These are phyloP conservation scores for Zea luxurians DNA, from an alignment of 176 grass and related monocot genomes.

Conservation along the genomic window DNA sequence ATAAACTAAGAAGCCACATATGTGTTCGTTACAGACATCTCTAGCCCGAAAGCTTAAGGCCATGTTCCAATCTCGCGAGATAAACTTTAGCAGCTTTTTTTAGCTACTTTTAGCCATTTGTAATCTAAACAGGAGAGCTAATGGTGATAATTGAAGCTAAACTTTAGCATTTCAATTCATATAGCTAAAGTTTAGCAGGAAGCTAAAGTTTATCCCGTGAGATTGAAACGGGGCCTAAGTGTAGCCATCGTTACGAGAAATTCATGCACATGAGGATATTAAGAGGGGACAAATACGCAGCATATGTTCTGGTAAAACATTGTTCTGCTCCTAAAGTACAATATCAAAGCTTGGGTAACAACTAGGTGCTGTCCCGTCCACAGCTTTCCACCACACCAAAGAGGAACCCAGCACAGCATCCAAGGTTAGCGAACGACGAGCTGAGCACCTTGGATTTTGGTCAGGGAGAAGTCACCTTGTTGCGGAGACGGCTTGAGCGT, in stretches of 20 bases:
- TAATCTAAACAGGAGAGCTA: too few relatives aligned
- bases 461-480: slow-evolving; percentile 47
- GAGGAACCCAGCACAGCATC: slow-evolving; percentile 5
- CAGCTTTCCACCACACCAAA: not conserved
- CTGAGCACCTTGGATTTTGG: not conserved
- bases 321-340: not conserved
- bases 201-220: too few relatives aligned
- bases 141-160: too few relatives aligned
- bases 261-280: not conserved
- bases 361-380: slow-evolving; percentile 36
- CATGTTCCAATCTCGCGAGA: too few relatives aligned
- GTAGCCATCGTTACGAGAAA: slow-evolving; percentile 21
- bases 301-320: not conserved
- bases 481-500: slow-evolving; percentile 55
- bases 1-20: not conserved
- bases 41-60: not conserved
- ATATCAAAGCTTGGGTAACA: slow-evolving; percentile 34
- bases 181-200: too few relatives aligned
- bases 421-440: not conserved
- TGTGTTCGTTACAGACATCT: not conserved
- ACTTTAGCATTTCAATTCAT: too few relatives aligned
- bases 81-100: too few relatives aligned
- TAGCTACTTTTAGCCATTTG: too few relatives aligned
- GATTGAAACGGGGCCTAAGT: too few relatives aligned
- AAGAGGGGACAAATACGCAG: not conserved